Percentiles rank a stretch among this genome's conserved stretches.
Conservation (phyloP, 2,329 filamentous ascomycete genomes). For the Xylaria multiplex region DNA sequence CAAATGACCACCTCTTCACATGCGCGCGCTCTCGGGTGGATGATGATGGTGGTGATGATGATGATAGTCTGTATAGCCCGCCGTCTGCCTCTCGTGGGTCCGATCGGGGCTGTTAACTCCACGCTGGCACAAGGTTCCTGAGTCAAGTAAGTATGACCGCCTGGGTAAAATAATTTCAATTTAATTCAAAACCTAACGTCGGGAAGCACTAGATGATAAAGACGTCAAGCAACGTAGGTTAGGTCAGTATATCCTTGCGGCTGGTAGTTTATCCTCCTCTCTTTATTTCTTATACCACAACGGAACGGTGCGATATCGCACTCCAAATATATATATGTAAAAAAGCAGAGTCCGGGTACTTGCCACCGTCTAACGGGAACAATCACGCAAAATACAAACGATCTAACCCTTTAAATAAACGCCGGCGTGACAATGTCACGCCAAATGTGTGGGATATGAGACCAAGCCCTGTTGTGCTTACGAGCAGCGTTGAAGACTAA, state of each 20-base stretch:
- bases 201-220: not conserved
- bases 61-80: not conserved
- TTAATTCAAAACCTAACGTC: not conserved
- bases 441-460: conserved; percentile 7
- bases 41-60: not conserved
- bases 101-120: not conserved
- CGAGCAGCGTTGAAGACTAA: conserved; percentile 8
- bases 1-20: not conserved
- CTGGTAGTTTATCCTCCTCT: not conserved
- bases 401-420: conserved; percentile 12
- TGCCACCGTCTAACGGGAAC: not conserved
- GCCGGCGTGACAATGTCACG: not conserved
- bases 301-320: conserved; percentile 28
- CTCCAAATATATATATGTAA: not conserved
- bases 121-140: not conserved
- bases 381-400: not conserved
- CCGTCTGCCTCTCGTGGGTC: not conserved
- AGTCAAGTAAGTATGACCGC: not conserved
- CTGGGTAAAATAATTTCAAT: not conserved
- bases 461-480: conserved; percentile 19
- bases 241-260: not conserved
- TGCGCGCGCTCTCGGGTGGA: not conserved
- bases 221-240: not conserved
- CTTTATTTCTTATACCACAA: conserved; percentile 13
- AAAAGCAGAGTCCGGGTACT: conserved; percentile 3